Percentiles rank a stretch among this genome's conserved stretches.
These are phyloP conservation scores for Neonectria sp. DNA, from an alignment of 2,329 filamentous ascomycete species.

Conservation along the genomic window DNA sequence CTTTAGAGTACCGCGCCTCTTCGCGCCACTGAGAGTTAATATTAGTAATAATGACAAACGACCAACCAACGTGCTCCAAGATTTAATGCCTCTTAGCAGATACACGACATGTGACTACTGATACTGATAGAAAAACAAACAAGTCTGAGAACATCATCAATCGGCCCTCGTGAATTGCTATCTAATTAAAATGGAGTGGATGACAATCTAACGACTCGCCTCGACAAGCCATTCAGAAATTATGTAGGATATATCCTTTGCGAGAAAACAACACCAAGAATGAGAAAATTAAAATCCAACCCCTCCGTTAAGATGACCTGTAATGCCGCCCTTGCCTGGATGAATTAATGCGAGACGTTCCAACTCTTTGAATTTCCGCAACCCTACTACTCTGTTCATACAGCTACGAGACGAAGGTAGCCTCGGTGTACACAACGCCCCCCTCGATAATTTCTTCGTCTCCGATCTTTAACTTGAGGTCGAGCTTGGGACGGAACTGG, in stretches of 20 bases:
- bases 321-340: background rate
- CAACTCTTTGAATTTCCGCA: background rate
- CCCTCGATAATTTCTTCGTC: slow-evolving; percentile 86
- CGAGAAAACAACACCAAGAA: background rate
- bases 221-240: background rate
- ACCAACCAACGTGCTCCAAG: no score
- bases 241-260: background rate
- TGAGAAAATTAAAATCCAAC: background rate
- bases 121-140: no score
- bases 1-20: no score
- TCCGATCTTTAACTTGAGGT: slow-evolving; percentile 87
- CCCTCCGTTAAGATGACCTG: background rate
- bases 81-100: no score
- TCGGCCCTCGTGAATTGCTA: background rate
- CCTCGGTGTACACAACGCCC: slow-evolving; percentile 87
- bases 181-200: background rate
- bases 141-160: background rate
- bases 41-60: no score
- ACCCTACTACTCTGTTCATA: background rate
- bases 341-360: background rate
- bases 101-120: no score
- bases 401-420: slow-evolving; percentile 88
- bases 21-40: no score
- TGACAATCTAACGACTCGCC: background rate
- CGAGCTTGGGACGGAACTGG: slow-evolving; percentile 80